Evolutionary conservation across 768 basidiomycete species (phyloP), one percentile per base, ranked within the genome.

Genomic region (Phylloporus sp.): DNA sequence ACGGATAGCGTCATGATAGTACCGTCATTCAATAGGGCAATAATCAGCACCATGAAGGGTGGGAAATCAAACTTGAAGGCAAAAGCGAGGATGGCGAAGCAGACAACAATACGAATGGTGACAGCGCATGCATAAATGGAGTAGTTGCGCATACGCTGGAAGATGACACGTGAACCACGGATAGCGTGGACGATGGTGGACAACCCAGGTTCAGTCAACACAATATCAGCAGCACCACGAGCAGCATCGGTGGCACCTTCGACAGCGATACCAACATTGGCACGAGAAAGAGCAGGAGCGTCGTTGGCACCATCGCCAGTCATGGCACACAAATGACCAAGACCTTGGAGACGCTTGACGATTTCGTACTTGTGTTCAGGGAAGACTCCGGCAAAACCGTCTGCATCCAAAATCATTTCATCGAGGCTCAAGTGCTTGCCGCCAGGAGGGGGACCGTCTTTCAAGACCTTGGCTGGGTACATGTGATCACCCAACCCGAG

Each of bases 331-430:
- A 97, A 74, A 72, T 97, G 94, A 44, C 94, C 95, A 54, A 97
- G 86, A 68, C 85, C 91, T 69, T 98, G 95, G 49, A 98, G 85
- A 60, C 95, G 91, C 78, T 95, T 97, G 76, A 98, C 95, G 56
- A 98, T 98, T 73, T 98, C 95, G 70, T 95, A 98, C 81, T 97
- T 97, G 88, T 97, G 95, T 75, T 95, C 95, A 50, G 94, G 94
- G 91, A 95, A 98, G 59, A 95, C 95, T 69, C 95, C 95, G 40
- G 95, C 95, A 73, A 98, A 98, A 62, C 95, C 95, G 72, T 98
- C 95, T 26, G 95, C 95, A 64, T 97, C 95, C 85, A 98, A 85
- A 69, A 98, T 97, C 94, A 98, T 97, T 71, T 95, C 93, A 61
- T 98, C 95, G 63, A 98, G 82, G 47, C 76, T 80, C 47, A 76